phyloP scores from a whole-genome alignment of 148 eudicot genomes.

The Chenopodium suecicum region DNA sequence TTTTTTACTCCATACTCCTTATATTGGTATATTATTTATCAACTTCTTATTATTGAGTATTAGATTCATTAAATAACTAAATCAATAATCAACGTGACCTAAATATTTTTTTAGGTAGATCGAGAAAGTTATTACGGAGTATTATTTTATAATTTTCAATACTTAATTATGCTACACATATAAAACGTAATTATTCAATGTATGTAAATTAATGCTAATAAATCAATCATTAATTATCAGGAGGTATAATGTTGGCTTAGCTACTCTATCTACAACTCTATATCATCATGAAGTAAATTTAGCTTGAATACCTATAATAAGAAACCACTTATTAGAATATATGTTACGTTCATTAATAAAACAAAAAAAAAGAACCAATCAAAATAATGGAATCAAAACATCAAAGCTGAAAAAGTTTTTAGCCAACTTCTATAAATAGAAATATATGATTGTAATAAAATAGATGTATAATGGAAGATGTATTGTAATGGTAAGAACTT shows the following conservation, averaged over 20 bases:
- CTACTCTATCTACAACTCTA: constrained; percentile 3
- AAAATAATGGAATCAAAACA: constrained; percentile 1
- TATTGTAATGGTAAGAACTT: constrained; percentile 16
- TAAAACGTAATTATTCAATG: neutral
- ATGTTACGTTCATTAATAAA: neutral
- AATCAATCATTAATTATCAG: constrained; percentile 9
- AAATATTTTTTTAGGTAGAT: too few species aligned
- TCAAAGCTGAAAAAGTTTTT: constrained; percentile 15
- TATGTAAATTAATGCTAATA: neutral
- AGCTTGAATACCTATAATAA: constrained; percentile 1
- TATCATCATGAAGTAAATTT: constrained; percentile 3
- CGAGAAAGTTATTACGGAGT: too few species aligned
- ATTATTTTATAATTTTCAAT: too few species aligned
- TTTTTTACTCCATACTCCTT: too few species aligned
- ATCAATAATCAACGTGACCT: too few species aligned
- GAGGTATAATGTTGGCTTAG: constrained; percentile 7
- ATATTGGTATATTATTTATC: too few species aligned
- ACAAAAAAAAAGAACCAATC: neutral
- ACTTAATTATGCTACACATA: too few species aligned
- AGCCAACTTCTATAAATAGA: constrained; percentile 15
- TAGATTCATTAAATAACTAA: too few species aligned
- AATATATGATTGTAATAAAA: constrained; percentile 7
- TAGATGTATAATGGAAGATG: constrained; percentile 22
- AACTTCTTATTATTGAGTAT: too few species aligned
- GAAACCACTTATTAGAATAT: neutral